phyloP scores from a whole-genome alignment of 768 basidiomycete genomes.

The Suillus clintonianus region DNA sequence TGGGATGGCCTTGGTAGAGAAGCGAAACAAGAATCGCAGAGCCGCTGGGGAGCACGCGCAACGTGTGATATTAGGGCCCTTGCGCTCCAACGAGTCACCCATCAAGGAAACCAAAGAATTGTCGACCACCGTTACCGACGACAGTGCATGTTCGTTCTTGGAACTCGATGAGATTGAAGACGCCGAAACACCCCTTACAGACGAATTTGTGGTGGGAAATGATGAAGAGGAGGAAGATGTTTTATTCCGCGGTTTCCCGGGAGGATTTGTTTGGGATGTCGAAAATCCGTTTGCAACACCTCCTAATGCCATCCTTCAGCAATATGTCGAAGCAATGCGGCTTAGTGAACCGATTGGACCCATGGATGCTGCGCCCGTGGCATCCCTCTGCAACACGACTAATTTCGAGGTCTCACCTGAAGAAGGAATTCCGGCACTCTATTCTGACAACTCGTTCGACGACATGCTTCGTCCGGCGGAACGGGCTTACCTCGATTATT shows the following conservation, averaged over 20 bases:
- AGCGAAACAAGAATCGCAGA: conserved; percentile 3
- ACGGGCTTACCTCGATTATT: conserved; percentile 1
- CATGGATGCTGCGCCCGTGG: neutral
- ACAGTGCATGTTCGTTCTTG: conserved; percentile 4
- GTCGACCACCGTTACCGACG: conserved; percentile 1
- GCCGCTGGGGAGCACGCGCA: neutral
- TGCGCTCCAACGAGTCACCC: neutral
- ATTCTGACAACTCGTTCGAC: neutral
- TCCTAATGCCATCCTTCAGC: neutral
- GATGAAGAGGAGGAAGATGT: conserved; percentile 1
- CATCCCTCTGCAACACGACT: neutral
- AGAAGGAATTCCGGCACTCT: neutral
- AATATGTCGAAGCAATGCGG: neutral
- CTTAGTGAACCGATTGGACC: conserved; percentile 2
- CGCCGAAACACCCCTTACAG: neutral
- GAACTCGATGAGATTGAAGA: conserved; percentile 1
- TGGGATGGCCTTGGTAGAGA: neutral
- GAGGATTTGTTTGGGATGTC: conserved; percentile 18
- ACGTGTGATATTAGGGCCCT: conserved; percentile 3
- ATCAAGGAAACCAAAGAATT: neutral
- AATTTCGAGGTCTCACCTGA: neutral
- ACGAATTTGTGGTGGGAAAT: neutral
- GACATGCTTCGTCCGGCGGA: neutral
- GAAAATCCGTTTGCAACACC: conserved; percentile 14
- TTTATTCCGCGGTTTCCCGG: neutral